phyloP scores from a whole-genome alignment of 192 early-diverging fungal genomes.

The Podila minutissima region DNA sequence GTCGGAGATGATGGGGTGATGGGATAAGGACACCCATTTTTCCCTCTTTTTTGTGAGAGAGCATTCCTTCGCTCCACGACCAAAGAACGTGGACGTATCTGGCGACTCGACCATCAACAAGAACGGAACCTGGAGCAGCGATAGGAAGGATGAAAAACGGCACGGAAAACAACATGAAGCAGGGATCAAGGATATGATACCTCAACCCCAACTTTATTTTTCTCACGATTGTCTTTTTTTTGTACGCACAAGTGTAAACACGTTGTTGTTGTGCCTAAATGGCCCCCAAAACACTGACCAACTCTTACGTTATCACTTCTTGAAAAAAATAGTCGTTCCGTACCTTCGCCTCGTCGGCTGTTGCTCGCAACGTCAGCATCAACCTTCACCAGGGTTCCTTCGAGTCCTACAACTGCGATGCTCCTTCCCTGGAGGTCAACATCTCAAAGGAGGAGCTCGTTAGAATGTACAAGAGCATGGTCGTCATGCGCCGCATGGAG shows the following conservation, averaged over 20 bases:
- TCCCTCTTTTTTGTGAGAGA: too few relatives aligned
- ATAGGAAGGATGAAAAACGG: too few relatives aligned
- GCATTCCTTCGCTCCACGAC: too few relatives aligned
- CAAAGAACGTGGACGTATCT: too few relatives aligned
- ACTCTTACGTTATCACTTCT: not conserved
- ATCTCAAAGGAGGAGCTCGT: conserved; percentile 80
- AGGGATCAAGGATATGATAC: not conserved
- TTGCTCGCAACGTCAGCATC: conserved; percentile 68
- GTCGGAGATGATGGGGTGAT: too few relatives aligned
- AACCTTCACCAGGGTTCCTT: conserved; percentile 76
- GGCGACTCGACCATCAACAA: too few relatives aligned
- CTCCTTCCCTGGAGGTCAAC: conserved; percentile 67
- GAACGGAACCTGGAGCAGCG: too few relatives aligned
- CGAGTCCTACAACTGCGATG: conserved; percentile 86
- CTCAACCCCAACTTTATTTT: not conserved
- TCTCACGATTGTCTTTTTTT: not conserved
- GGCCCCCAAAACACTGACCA: conserved; percentile 1
- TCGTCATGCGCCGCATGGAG: conserved; percentile 90
- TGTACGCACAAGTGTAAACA: not conserved
- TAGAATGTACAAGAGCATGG: conserved; percentile 89
- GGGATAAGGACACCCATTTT: too few relatives aligned
- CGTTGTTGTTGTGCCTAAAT: conserved; percentile 6
- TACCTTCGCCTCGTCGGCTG: conserved; percentile 50
- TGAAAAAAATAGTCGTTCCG: conserved; percentile 28
- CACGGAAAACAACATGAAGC: not conserved